A percentile compares a stretch with the other conserved stretches of the same genome.
Conservation (phyloP, 2,329 filamentous ascomycete genomes). For the Trichothecium roseum region DNA sequence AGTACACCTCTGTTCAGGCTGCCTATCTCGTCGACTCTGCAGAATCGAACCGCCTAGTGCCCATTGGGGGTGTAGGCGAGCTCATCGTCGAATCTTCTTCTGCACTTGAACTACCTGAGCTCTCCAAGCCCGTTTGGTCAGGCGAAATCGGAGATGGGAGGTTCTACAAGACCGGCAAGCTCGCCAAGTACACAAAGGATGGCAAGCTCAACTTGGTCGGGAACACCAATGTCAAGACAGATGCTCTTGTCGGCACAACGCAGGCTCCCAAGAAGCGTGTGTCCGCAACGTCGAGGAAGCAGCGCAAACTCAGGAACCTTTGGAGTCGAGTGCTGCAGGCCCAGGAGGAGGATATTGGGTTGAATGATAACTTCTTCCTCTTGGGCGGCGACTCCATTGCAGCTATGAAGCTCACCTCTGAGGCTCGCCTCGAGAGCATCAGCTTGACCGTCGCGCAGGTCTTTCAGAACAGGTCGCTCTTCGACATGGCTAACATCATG, state of each 20-base stretch:
- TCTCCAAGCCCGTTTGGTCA: constrained; percentile 19
- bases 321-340: constrained; percentile 38
- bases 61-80: constrained; percentile 31
- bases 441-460: constrained; percentile 44
- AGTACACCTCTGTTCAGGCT: constrained; percentile 14
- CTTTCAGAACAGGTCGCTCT: constrained; percentile 36
- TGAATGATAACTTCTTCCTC: constrained; percentile 49
- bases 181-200: constrained; percentile 25
- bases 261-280: constrained; percentile 16
- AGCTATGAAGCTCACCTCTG: constrained; percentile 51
- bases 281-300: constrained; percentile 28
- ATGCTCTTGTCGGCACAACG: constrained; percentile 1
- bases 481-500: constrained; percentile 42
- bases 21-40: constrained; percentile 29
- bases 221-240: constrained; percentile 6
- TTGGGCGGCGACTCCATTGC: constrained; percentile 50
- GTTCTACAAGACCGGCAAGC: constrained; percentile 28
- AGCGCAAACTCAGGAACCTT: constrained; percentile 31
- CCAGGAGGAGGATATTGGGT: constrained; percentile 33
- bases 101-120: constrained; percentile 12
- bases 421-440: constrained; percentile 35
- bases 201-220: constrained; percentile 13
- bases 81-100: constrained; percentile 25
- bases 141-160: constrained; percentile 9
- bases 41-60: constrained; percentile 23